Evolutionary conservation across 1,139 yeast genomes (phyloP), one percentile per base, ranked within the genome.

Genomic region (Blastobotrys illinoisensis): DNA sequence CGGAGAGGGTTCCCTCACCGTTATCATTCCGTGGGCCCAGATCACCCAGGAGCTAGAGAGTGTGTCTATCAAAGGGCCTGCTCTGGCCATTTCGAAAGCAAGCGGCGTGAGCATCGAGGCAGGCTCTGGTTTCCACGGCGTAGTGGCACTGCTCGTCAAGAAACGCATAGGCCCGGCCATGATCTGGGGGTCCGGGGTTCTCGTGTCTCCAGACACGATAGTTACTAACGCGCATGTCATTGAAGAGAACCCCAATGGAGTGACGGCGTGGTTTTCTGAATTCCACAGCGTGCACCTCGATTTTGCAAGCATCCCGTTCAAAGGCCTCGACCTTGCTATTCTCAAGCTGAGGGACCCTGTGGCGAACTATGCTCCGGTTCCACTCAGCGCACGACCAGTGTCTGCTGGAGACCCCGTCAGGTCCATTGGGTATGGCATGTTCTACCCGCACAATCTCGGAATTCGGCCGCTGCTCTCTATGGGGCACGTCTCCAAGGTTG

Each of bases 1-100:
- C 58, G 87, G 87, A 5, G 86, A 83, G 60, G 89, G 90, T 1
- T 83, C 82, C 32, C 66, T 85, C 55, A 65, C 79, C 19, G 66
- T 79, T 2, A 72, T 82, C 2, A 61, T 79, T 2, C 76, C 85
- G 0, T 83, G 87, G 88, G 57, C 64, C 3, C 55, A 61, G 5
- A 64, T 77, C 26, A 32, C 51, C 19, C 47, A 23, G 7, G 24
- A 47, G 26, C 23, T 50, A 18, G 51, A 20, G 21, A 50, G 40
- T 11, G n/a, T 44, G 23, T 20, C 21, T 5, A 18, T 44, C 36
- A 24, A 13, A 9, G 19, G 6, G 9, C 47, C n/a, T 3, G n/a
- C 21, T 4, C 3, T 19, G 28, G n/a, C 28, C 18, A 16, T 14
- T 24, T 21, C 23, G 14, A 32, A 7, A 46, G 14, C 18, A 20